A percentile compares a stretch with the other conserved stretches of the same genome.
Conservation (phyloP, 371 early-diverging fungal genomes). For the Dichotomocladium elegans region DNA sequence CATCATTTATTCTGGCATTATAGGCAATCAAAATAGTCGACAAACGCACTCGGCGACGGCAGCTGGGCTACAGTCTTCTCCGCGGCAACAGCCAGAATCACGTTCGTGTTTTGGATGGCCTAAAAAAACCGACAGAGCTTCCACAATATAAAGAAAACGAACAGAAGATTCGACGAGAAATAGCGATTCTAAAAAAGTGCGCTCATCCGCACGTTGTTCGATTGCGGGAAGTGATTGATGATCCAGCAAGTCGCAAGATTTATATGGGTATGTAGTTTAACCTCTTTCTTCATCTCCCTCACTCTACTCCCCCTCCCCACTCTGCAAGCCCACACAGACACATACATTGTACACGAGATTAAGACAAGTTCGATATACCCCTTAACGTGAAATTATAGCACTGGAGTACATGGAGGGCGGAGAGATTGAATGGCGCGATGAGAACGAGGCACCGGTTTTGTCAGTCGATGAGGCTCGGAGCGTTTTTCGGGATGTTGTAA, state of each 20-base stretch:
- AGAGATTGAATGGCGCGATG: slow-evolving; percentile 86
- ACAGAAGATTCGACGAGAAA: slow-evolving; percentile 89
- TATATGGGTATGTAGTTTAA: slow-evolving; percentile 63
- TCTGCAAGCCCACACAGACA: background rate
- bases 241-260: slow-evolving; percentile 84
- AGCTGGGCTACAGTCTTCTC: slow-evolving; percentile 52
- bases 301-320: background rate
- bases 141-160: slow-evolving; percentile 54
- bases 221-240: slow-evolving; percentile 92
- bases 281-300: background rate
- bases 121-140: slow-evolving; percentile 16
- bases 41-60: slow-evolving; percentile 66
- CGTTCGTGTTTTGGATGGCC: slow-evolving; percentile 7
- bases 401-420: slow-evolving; percentile 91
- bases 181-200: slow-evolving; percentile 94
- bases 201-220: slow-evolving; percentile 90
- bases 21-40: slow-evolving; percentile 88
- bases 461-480: slow-evolving; percentile 62
- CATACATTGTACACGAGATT: background rate
- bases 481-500: slow-evolving; percentile 86
- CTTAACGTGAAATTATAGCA: too few species aligned
- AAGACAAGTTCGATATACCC: too few species aligned
- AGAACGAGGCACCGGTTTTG: slow-evolving; percentile 64
- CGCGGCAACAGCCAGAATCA: slow-evolving; percentile 36
- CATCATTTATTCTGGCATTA: background rate